Percentiles rank a stretch among this genome's conserved stretches.
phyloP scores from a whole-genome alignment of 2,329 filamentous ascomycete species.

The Trichoderma citrinoviride region DNA sequence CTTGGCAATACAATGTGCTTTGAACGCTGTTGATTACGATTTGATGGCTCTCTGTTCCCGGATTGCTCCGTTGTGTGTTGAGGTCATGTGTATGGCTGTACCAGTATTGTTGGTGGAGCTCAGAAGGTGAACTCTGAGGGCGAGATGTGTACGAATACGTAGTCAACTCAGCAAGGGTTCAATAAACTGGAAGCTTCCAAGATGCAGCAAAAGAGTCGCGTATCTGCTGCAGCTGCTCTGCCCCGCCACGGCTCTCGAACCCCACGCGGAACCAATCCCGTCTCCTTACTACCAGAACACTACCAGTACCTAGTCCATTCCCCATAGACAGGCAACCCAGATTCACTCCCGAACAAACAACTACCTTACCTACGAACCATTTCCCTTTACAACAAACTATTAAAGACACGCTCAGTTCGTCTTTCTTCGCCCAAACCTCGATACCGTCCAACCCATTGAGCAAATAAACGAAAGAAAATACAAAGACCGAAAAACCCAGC shows the following conservation, averaged over 20 bases:
- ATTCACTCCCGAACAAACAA: neutral
- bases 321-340: neutral
- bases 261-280: conserved; percentile 6
- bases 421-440: neutral
- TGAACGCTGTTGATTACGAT: neutral
- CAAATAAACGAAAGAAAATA: no score
- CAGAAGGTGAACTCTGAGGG: no score
- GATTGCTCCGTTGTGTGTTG: neutral
- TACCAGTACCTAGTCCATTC: neutral
- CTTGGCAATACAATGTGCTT: neutral
- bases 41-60: neutral
- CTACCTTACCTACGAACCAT: neutral
- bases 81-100: no score
- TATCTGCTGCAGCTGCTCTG: conserved; percentile 1
- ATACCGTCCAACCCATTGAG: neutral
- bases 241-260: conserved; percentile 12
- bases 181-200: no score
- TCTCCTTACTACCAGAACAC: conserved; percentile 10
- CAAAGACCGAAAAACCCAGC: neutral
- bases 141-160: no score
- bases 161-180: no score
- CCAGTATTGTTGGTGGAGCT: no score
- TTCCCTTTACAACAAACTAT: neutral
- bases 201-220: neutral
- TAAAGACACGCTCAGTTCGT: neutral